phyloP scores from a whole-genome alignment of 768 basidiomycete genomes.

The Pleurotus platypus region DNA sequence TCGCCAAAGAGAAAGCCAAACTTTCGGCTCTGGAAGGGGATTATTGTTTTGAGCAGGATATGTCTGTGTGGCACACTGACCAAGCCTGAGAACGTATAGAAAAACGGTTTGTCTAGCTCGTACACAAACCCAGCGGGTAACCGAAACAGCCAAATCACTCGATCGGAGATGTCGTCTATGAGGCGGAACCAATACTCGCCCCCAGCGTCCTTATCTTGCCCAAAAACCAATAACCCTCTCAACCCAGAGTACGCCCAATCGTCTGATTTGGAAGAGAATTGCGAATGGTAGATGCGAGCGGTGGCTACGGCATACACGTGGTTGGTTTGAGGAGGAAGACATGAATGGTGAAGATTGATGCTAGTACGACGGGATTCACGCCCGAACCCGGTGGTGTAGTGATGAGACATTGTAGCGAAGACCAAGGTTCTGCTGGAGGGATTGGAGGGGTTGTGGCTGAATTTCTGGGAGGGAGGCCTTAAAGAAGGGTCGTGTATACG shows the following conservation, averaged over 20 bases:
- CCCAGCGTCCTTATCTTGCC: constrained; percentile 27
- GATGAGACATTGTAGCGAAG: constrained; percentile 3
- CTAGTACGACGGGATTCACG: constrained; percentile 6
- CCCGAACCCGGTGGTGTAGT: neutral
- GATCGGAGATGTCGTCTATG: constrained; percentile 50
- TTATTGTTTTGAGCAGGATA: too few relatives aligned
- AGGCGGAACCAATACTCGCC: constrained; percentile 61
- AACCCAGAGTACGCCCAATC: constrained; percentile 63
- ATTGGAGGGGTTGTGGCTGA: neutral
- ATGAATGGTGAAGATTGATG: constrained; percentile 13
- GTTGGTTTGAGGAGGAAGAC: constrained; percentile 35
- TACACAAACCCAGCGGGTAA: constrained; percentile 64
- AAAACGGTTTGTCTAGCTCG: constrained; percentile 83
- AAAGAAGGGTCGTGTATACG: neutral
- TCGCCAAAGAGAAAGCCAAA: constrained; percentile 51
- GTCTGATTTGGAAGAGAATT: constrained; percentile 38
- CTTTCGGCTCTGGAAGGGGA: constrained; percentile 37
- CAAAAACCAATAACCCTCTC: constrained; percentile 58
- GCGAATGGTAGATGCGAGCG: constrained; percentile 61
- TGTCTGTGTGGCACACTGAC: constrained; percentile 30
- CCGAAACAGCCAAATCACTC: constrained; percentile 67
- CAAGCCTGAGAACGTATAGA: constrained; percentile 84
- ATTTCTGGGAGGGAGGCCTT: neutral
- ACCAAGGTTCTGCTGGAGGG: neutral
- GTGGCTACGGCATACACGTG: constrained; percentile 49